These are phyloP conservation scores for Maudiozyma serrabonitensis DNA, from an alignment of 805 yeast genomes.

Conservation along the genomic window DNA sequence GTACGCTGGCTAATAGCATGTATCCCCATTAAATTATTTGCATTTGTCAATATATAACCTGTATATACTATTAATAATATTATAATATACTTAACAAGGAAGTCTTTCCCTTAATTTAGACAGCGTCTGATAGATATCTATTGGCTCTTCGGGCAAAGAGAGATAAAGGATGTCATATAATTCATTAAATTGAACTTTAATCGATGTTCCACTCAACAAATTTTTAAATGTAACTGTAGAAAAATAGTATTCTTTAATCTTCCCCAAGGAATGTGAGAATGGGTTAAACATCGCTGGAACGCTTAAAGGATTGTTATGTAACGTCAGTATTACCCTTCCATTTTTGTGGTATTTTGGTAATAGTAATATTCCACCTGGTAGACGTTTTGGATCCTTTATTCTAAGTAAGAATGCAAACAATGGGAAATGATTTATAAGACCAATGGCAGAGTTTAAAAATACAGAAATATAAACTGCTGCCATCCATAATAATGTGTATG, in stretches of 20 bases:
- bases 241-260: slow-evolving; percentile 35
- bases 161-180: slow-evolving; percentile 45
- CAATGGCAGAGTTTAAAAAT: slow-evolving; percentile 46
- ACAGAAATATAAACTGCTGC: slow-evolving; percentile 40
- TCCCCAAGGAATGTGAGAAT: slow-evolving; percentile 33
- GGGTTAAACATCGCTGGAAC: slow-evolving; percentile 39
- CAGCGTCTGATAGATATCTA: slow-evolving; percentile 9
- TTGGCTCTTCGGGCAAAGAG: slow-evolving; percentile 37
- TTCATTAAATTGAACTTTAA: slow-evolving; percentile 38
- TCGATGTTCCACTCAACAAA: slow-evolving; percentile 36
- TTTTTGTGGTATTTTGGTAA: slow-evolving; percentile 2
- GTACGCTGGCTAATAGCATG: background rate
- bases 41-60: background rate
- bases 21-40: background rate
- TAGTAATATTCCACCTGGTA: slow-evolving; percentile 48
- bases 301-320: slow-evolving; percentile 39
- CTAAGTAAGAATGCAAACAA: slow-evolving; percentile 71
- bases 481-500: slow-evolving; percentile 56
- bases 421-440: slow-evolving; percentile 75
- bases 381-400: slow-evolving; percentile 63
- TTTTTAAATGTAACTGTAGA: slow-evolving; percentile 33
- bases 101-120: slow-evolving; percentile 5
- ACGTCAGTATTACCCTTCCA: slow-evolving; percentile 15
- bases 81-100: background rate
- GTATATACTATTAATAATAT: background rate